Evolutionary conservation across 805 yeast species (phyloP), one percentile per base, ranked within the genome.

Genomic region (Candida krabiensis): DNA sequence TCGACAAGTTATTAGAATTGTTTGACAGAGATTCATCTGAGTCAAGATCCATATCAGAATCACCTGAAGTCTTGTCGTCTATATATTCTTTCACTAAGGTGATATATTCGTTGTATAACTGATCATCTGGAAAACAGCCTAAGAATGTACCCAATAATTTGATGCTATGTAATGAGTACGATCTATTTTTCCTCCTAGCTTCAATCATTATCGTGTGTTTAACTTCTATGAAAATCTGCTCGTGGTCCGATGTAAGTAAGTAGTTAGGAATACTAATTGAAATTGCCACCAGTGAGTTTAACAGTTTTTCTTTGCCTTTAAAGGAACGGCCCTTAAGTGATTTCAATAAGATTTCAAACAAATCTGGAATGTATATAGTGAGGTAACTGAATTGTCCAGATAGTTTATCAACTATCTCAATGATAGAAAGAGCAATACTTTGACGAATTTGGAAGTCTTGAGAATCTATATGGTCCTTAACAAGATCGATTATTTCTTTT

Each of bases 321-420:
- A 96, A 91, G 8, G 91, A 75, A 43, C 95, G 77, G 1, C 96
- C 96, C 38, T 71, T 68, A 38, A 80, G 70, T 0, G 95, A 78
- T 19, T 70, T 71, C 13, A 85, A 56, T 31, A 87, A 64, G 5
- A 79, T 64, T 0, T 66, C 61, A 41, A 85, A 75, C 13, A 87
- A 56, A n/a, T 53, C 55, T 4, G 56, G 19, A 12, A 58, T 34
- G 22, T 53, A 38, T 2, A 41, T 15, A 5, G 46, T 38, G 29
- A 53, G 29, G n/a, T 47, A 33, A 18, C 42, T 47, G 8, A 56
- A 41, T 19, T 52, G 54, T 8, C 36, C 39, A 8, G 65, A 71
- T 24, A 82, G 59, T 3, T 69, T 63, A 36, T 68, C 66, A 42
- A 83, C 70, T 8, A 86, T 73, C 17, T 70, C 72, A 14, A 80